phyloP scores from a whole-genome alignment of 495 filamentous ascomycete genomes.

The Hypoxylon lienhwacheense region DNA sequence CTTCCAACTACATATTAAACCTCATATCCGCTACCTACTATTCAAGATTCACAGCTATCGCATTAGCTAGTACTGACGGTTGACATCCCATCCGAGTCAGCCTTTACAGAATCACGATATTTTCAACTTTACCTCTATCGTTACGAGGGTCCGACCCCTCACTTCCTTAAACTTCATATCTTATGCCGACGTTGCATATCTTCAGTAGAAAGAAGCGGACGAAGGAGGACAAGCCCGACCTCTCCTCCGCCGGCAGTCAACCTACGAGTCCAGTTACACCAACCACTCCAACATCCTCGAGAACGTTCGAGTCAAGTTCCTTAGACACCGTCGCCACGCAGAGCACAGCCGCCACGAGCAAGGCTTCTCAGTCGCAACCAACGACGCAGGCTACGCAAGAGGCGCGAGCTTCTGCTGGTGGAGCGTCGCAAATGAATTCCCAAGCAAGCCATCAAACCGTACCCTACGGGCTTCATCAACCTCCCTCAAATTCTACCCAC shows the following conservation, averaged over 20 bases:
- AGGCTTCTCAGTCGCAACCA: slow-evolving; percentile 33
- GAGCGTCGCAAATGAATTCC: slow-evolving; percentile 39
- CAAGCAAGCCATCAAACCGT: slow-evolving; percentile 31
- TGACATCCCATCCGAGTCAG: slow-evolving; percentile 3
- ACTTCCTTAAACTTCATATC: slow-evolving; percentile 32
- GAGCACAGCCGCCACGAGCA: slow-evolving; percentile 42
- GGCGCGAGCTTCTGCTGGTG: slow-evolving; percentile 34
- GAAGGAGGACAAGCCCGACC: slow-evolving; percentile 67
- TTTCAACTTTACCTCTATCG: slow-evolving; percentile 12
- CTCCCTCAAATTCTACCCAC: slow-evolving; percentile 31
- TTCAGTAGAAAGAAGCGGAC: slow-evolving; percentile 99
- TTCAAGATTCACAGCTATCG: background rate
- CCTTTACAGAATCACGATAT: slow-evolving; percentile 11
- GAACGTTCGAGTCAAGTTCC: slow-evolving; percentile 51
- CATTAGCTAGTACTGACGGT: slow-evolving; percentile 2
- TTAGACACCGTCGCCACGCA: slow-evolving; percentile 40
- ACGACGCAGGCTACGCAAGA: slow-evolving; percentile 25
- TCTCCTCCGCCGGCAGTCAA: slow-evolving; percentile 60
- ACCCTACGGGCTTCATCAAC: slow-evolving; percentile 37
- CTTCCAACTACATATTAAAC: too few relatives aligned
- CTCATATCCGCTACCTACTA: too few relatives aligned
- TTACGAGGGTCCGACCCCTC: slow-evolving; percentile 28
- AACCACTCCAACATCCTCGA: slow-evolving; percentile 45
- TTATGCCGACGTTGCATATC: slow-evolving; percentile 79
- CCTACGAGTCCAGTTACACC: slow-evolving; percentile 64